Conservation (phyloP, 2,329 filamentous ascomycete species). For the Ophiosphaerella korrae region DNA sequence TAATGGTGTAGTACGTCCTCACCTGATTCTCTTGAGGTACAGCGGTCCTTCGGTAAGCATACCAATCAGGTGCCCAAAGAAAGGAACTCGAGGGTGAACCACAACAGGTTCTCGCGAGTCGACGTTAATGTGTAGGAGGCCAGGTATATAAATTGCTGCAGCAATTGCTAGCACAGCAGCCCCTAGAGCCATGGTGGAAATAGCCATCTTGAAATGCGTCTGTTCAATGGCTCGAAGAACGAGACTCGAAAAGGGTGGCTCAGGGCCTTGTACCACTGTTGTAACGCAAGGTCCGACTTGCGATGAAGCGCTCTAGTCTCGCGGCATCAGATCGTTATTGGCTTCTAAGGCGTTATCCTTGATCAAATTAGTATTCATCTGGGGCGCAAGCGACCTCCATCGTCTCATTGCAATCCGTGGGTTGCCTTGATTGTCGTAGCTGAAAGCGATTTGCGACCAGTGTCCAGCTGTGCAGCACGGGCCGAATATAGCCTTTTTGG, state of each 20-base stretch:
- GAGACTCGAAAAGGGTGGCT: background rate
- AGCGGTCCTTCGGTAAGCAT: constrained; percentile 42
- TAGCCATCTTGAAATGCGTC: background rate
- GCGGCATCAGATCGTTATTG: too few species aligned
- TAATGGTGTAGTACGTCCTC: background rate
- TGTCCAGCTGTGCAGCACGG: constrained; percentile 4
- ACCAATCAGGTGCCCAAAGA: constrained; percentile 55
- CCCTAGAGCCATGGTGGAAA: constrained; percentile 5
- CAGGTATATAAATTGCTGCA: constrained; percentile 5
- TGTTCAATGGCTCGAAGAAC: background rate
- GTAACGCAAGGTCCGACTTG: too few species aligned
- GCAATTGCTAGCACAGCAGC: constrained; percentile 11
- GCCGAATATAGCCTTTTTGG: constrained; percentile 9
- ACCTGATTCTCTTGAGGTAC: constrained; percentile 50
- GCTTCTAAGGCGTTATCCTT: too few species aligned
- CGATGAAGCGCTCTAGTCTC: too few species aligned
- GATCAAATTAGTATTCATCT: too few species aligned
- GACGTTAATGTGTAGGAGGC: constrained; percentile 16
- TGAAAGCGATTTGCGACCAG: background rate
- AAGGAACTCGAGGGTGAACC: constrained; percentile 49
- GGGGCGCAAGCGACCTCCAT: too few species aligned
- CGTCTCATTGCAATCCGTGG: too few species aligned
- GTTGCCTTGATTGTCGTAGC: too few species aligned
- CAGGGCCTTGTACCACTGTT: too few species aligned
- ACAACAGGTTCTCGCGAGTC: constrained; percentile 52